phyloP scores from a whole-genome alignment of 2,329 filamentous ascomycete genomes.

The Sporothrix humicola region DNA sequence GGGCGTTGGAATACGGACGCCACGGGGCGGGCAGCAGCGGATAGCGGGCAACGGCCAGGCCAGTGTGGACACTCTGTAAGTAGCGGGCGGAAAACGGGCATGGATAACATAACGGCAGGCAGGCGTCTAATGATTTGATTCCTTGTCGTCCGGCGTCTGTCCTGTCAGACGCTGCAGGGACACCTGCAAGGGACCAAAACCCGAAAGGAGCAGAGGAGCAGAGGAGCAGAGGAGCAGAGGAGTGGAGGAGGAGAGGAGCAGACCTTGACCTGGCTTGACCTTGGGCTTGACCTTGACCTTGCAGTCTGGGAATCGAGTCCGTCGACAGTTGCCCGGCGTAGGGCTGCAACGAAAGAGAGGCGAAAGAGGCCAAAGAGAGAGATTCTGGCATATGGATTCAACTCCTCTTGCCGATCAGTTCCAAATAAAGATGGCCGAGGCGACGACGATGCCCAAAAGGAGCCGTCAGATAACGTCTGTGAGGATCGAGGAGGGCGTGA shows the following conservation, averaged over 20 bases:
- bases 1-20: conserved; percentile 15
- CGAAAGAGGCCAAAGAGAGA: too few species aligned
- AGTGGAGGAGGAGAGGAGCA: not conserved
- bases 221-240: not conserved
- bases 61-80: not conserved
- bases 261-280: too few species aligned
- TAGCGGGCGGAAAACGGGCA: not conserved
- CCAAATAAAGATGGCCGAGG: not conserved
- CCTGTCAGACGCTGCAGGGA: not conserved
- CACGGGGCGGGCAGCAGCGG: conserved; percentile 6
- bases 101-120: not conserved
- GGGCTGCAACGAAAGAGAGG: not conserved
- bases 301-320: too few species aligned
- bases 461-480: not conserved
- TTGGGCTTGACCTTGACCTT: not conserved
- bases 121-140: too few species aligned
- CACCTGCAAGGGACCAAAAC: not conserved
- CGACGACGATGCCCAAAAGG: not conserved
- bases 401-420: not conserved
- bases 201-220: not conserved
- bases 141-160: not conserved
- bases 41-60: not conserved
- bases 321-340: not conserved
- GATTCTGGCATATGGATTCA: conserved; percentile 5
- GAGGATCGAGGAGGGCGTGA: not conserved